A percentile compares a stretch with the other conserved stretches of the same genome.
phyloP scores from a whole-genome alignment of 768 basidiomycete species.

The Hygrocybe coccinea region DNA sequence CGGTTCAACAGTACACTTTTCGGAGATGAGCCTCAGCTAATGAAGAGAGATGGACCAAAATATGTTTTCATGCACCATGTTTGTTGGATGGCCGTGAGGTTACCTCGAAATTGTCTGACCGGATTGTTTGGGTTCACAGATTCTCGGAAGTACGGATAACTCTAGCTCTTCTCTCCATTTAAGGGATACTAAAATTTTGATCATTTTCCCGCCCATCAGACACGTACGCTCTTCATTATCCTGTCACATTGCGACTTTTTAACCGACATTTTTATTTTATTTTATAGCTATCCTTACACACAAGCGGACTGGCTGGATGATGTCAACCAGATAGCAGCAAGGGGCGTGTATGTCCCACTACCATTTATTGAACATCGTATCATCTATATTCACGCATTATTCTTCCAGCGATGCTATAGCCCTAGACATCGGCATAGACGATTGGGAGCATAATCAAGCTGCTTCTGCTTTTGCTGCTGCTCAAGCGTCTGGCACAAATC shows the following conservation, averaged over 20 bases:
- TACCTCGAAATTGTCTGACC: not conserved
- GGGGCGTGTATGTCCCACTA: constrained; percentile 35
- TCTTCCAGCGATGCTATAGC: constrained; percentile 56
- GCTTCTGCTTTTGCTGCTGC: constrained; percentile 52
- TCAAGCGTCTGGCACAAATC: constrained; percentile 31
- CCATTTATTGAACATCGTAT: not conserved
- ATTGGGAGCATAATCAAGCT: constrained; percentile 48
- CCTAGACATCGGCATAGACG: constrained; percentile 53
- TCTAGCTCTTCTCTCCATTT: not conserved
- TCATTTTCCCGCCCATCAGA: constrained; percentile 25
- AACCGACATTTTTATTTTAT: not conserved
- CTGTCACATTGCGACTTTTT: not conserved
- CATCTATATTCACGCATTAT: constrained; percentile 5
- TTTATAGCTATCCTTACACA: constrained; percentile 36
- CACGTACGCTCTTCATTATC: constrained; percentile 31
- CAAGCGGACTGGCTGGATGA: constrained; percentile 40
- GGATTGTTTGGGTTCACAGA: constrained; percentile 22
- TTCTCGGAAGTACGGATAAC: constrained; percentile 42
- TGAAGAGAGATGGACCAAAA: constrained; percentile 41
- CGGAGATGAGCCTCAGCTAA: constrained; percentile 25
- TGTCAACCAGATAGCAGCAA: constrained; percentile 37
- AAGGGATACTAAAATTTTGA: not conserved
- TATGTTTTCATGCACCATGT: constrained; percentile 53
- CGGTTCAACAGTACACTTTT: constrained; percentile 2
- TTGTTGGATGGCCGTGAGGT: constrained; percentile 15